Percentiles rank a stretch among this genome's conserved stretches.
phyloP scores from a whole-genome alignment of 2,329 filamentous ascomycete genomes.

The Davidsoniella eucalypti region DNA sequence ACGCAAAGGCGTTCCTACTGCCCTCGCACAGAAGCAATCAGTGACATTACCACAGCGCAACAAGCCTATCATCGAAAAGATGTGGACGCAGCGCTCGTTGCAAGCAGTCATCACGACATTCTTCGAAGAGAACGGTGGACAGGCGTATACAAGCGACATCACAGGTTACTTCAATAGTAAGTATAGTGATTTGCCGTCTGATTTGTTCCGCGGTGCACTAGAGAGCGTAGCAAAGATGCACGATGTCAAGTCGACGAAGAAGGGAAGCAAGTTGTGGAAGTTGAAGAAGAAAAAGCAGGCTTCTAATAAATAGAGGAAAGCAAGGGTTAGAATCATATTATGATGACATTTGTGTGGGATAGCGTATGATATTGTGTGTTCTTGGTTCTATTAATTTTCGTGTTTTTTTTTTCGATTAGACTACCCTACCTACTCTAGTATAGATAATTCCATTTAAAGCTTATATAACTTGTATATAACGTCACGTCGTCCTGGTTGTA shows the following conservation, averaged over 20 bases:
- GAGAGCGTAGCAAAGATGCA: constrained; percentile 60
- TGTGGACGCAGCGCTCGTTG: constrained; percentile 8
- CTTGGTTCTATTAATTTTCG: background rate
- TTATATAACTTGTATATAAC: no score
- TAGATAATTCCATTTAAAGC: no score
- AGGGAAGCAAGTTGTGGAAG: constrained; percentile 37
- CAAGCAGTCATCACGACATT: constrained; percentile 32
- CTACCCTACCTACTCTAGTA: background rate
- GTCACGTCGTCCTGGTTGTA: no score
- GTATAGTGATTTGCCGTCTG: constrained; percentile 9
- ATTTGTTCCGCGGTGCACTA: constrained; percentile 59
- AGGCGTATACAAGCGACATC: constrained; percentile 45
- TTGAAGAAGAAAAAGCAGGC: constrained; percentile 20
- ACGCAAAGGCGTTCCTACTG: constrained; percentile 51
- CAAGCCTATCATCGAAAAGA: constrained; percentile 18
- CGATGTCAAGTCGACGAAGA: constrained; percentile 25
- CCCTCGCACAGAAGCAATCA: constrained; percentile 13
- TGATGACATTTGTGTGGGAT: no score
- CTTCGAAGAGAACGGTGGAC: constrained; percentile 59
- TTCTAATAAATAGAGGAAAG: no score
- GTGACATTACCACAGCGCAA: constrained; percentile 19
- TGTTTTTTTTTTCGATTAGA: no score
- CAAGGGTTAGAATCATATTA: background rate
- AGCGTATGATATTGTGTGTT: background rate
- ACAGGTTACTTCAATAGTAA: constrained; percentile 13